These are phyloP conservation scores for Penicillium bialowiezense DNA, from an alignment of 495 filamentous ascomycete species.

Conservation along the genomic window DNA sequence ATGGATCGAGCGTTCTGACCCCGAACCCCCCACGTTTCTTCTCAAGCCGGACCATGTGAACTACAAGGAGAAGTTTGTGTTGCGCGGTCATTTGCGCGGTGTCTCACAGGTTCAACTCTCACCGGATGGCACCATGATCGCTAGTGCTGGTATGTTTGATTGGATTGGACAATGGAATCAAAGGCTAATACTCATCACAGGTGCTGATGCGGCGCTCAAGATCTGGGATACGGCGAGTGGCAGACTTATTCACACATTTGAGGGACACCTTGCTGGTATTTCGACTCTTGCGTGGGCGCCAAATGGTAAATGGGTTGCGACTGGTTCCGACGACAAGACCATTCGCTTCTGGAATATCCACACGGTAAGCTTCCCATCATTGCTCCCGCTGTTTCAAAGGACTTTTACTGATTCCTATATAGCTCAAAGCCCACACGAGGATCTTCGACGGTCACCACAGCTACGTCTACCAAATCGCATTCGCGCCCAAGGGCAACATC, in stretches of 20 bases:
- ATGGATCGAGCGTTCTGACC: constrained; percentile 30
- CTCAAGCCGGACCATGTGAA: constrained; percentile 48
- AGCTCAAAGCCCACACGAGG: constrained; percentile 59
- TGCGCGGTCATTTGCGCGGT: constrained; percentile 72
- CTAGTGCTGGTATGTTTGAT: constrained; percentile 67
- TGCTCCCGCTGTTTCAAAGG: constrained; percentile 12
- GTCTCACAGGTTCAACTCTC: constrained; percentile 89
- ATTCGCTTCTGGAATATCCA: constrained; percentile 89
- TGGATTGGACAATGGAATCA: background rate
- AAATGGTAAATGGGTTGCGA: constrained; percentile 79
- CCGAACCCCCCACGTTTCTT: constrained; percentile 36
- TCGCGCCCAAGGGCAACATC: constrained; percentile 95
- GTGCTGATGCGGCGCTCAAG: constrained; percentile 84
- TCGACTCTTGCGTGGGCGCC: constrained; percentile 89
- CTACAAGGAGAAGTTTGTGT: constrained; percentile 60
- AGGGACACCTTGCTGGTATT: constrained; percentile 89
- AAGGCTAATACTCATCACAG: constrained; percentile 31
- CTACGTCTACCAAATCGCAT: constrained; percentile 90
- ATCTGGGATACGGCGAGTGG: constrained; percentile 85
- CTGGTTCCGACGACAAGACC: constrained; percentile 92
- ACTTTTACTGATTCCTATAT: constrained; percentile 3
- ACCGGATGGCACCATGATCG: constrained; percentile 84
- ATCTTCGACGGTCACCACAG: constrained; percentile 87
- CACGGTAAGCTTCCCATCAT: constrained; percentile 47
- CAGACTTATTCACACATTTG: constrained; percentile 76